Evolutionary conservation across 2,329 filamentous ascomycete species (phyloP).

Genomic region (Botrytis aclada): DNA sequence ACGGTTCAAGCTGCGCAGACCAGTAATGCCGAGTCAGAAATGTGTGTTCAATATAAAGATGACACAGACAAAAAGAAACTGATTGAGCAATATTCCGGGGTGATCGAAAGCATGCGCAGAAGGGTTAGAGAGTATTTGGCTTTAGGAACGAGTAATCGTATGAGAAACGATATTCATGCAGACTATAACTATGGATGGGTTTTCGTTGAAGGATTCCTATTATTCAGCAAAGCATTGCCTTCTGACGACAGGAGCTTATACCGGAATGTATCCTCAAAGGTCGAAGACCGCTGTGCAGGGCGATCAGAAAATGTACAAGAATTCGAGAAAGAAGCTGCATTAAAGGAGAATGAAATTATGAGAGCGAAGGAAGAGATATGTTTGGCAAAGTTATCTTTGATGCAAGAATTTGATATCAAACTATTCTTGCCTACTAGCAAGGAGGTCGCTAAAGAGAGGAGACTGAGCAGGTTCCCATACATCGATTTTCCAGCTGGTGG

Average conservation of each 20-base stretch:
- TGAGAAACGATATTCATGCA: too few relatives aligned
- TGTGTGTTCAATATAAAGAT: not conserved
- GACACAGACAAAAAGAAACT: not conserved
- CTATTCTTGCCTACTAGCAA: conserved; percentile 28
- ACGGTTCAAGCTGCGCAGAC: not conserved
- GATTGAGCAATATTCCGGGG: not conserved
- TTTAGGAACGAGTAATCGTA: too few relatives aligned
- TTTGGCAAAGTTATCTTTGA: conserved; percentile 5
- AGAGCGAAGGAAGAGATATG: not conserved
- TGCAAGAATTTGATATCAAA: conserved; percentile 25
- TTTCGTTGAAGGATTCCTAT: conserved; percentile 13
- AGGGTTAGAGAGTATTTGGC: not conserved
- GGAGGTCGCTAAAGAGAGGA: conserved; percentile 19
- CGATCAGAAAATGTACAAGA: not conserved
- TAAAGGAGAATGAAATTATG: not conserved
- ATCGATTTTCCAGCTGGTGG: conserved; percentile 22
- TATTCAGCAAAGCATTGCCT: not conserved
- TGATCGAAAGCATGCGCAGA: conserved; percentile 14
- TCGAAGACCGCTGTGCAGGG: not conserved
- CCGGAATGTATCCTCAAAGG: too few relatives aligned
- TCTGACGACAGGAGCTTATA: not conserved
- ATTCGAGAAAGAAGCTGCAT: not conserved
- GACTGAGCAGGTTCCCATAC: conserved; percentile 24
- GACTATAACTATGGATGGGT: not conserved
- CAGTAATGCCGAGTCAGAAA: not conserved